These are phyloP conservation scores for Podospora pseudoanserina DNA, from an alignment of 495 filamentous ascomycete species.

Conservation along the genomic window DNA sequence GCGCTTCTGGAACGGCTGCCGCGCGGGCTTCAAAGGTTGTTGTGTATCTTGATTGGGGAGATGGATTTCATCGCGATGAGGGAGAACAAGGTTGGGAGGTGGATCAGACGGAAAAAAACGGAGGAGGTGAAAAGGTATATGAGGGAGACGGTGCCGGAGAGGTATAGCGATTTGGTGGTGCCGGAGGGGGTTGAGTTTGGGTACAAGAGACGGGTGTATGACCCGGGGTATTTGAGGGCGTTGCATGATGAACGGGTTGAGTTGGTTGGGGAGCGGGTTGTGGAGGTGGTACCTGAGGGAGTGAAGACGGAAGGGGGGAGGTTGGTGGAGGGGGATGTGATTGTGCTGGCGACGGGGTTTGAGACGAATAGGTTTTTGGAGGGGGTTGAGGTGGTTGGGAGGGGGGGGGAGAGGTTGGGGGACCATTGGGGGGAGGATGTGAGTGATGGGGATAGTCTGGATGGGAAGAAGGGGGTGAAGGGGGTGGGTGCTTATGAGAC, in stretches of 20 bases:
- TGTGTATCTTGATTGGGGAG: not conserved
- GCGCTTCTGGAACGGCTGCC: not conserved
- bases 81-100: not conserved
- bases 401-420: constrained; percentile 27
- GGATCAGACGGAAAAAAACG: not conserved
- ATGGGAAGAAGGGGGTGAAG: not conserved
- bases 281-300: constrained; percentile 35
- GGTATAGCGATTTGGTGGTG: constrained; percentile 41
- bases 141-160: constrained; percentile 33
- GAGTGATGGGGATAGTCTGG: not conserved
- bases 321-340: constrained; percentile 37
- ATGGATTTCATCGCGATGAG: not conserved
- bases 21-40: not conserved
- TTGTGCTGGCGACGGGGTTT: constrained; percentile 44
- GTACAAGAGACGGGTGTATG: constrained; percentile 46
- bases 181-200: constrained; percentile 36
- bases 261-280: constrained; percentile 33
- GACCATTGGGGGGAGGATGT: constrained; percentile 34
- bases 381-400: constrained; percentile 38
- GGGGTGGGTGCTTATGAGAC: constrained; percentile 39
- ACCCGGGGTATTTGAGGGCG: constrained; percentile 29
- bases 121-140: constrained; percentile 34
- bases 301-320: constrained; percentile 28
- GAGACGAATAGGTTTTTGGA: constrained; percentile 32
- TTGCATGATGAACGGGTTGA: constrained; percentile 35